phyloP scores from a whole-genome alignment of 108 stramenopile genomes.

The Fragilaria radians region DNA sequence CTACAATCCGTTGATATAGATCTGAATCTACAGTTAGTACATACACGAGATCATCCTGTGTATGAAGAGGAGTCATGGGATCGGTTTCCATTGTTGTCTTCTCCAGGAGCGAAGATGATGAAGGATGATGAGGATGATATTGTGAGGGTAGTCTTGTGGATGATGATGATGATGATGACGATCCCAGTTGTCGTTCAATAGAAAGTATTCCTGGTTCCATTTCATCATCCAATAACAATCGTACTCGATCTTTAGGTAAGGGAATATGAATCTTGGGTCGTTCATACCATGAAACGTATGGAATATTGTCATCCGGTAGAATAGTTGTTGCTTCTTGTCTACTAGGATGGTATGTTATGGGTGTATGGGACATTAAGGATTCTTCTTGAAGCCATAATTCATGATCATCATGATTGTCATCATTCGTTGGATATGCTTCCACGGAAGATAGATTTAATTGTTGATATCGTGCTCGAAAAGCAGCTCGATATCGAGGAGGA shows the following conservation, averaged over 20 bases:
- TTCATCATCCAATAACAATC: slow-evolving; percentile 49
- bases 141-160: too few species aligned
- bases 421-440: neutral
- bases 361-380: neutral
- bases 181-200: slow-evolving; percentile 30
- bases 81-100: neutral
- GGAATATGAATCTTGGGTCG: slow-evolving; percentile 32
- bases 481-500: slow-evolving; percentile 9
- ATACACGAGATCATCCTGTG: slow-evolving; percentile 16
- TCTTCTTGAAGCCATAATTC: neutral
- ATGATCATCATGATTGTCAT: neutral
- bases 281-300: slow-evolving; percentile 27
- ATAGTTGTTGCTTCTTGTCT: neutral
- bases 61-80: neutral
- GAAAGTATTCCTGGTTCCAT: slow-evolving; percentile 50
- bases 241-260: slow-evolving; percentile 44
- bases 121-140: neutral
- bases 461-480: slow-evolving; percentile 24
- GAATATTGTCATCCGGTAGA: slow-evolving; percentile 2
- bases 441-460: slow-evolving; percentile 37
- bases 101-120: neutral
- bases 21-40: slow-evolving; percentile 51
- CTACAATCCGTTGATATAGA: slow-evolving; percentile 40
- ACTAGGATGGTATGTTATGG: neutral
- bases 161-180: too few species aligned